Conservation (phyloP, 345 rosid genomes). For the Gossypium thurberi region DNA sequence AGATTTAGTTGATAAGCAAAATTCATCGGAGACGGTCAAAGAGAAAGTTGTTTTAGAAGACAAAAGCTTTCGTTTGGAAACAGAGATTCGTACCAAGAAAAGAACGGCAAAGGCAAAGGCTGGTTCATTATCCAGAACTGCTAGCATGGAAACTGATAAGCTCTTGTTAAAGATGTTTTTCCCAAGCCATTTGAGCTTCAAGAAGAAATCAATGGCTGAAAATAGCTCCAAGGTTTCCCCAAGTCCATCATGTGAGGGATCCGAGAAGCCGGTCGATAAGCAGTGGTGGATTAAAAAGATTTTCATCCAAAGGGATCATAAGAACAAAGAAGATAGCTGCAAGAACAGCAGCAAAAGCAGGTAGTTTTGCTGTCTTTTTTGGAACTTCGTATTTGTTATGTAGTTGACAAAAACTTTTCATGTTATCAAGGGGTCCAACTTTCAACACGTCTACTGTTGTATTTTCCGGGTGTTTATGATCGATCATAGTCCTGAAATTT, state of each 20-base stretch:
- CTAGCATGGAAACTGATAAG: constrained; percentile 36
- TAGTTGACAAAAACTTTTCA: no score
- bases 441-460: no score
- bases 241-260: constrained; percentile 18
- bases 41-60: background rate
- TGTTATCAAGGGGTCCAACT: no score
- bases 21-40: background rate
- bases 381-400: background rate
- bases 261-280: constrained; percentile 8
- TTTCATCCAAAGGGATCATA: constrained; percentile 1
- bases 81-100: constrained; percentile 12
- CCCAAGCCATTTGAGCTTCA: constrained; percentile 27
- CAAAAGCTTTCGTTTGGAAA: constrained; percentile 3
- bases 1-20: constrained; percentile 42
- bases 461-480: no score
- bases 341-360: constrained; percentile 24
- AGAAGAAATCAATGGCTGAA: constrained; percentile 16
- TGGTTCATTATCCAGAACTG: constrained; percentile 23
- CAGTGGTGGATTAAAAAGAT: constrained; percentile 20
- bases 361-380: constrained; percentile 12
- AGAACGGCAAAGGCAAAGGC: background rate
- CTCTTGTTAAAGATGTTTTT: constrained; percentile 46
- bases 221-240: constrained; percentile 26
- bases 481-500: no score
- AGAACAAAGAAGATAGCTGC: constrained; percentile 9